phyloP scores from a whole-genome alignment of 495 filamentous ascomycete genomes.

The Aspergillus incahuasiensis region DNA sequence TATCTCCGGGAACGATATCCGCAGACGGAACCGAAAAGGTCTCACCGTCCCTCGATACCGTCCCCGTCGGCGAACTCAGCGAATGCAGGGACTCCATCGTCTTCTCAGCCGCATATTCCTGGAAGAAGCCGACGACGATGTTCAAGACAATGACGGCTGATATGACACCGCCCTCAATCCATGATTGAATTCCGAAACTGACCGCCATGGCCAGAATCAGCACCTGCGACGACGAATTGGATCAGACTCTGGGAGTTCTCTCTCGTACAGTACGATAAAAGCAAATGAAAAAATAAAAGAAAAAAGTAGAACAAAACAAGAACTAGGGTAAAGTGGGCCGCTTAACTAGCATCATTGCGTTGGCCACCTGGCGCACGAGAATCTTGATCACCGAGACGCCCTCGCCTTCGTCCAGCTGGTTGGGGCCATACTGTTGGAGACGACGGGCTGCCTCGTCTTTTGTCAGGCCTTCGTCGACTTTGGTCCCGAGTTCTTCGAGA shows the following conservation, averaged over 20 bases:
- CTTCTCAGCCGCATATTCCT: constrained; percentile 69
- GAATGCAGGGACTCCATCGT: constrained; percentile 68
- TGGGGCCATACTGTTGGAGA: constrained; percentile 54
- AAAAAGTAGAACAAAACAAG: too few relatives aligned
- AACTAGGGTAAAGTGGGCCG: constrained; percentile 2
- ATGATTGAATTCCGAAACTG: constrained; percentile 63
- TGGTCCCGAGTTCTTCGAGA: constrained; percentile 52
- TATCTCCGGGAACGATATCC: constrained; percentile 59
- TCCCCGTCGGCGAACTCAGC: constrained; percentile 58
- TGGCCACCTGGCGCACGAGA: constrained; percentile 57
- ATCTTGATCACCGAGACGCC: constrained; percentile 56
- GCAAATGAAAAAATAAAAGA: too few relatives aligned
- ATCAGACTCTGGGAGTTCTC: constrained; percentile 20
- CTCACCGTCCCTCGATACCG: constrained; percentile 49
- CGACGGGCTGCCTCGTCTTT: constrained; percentile 51
- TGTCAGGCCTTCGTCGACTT: constrained; percentile 58
- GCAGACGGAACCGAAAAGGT: constrained; percentile 48
- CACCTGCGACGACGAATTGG: constrained; percentile 40
- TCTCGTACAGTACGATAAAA: too few relatives aligned
- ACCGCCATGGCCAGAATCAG: constrained; percentile 67
- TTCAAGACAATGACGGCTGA: constrained; percentile 62
- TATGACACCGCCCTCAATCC: constrained; percentile 68
- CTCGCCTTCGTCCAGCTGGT: constrained; percentile 55
- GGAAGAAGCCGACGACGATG: constrained; percentile 62
- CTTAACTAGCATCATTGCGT: constrained; percentile 61